Evolutionary conservation across 352 stramenopile genomes (phyloP), one percentile per base, ranked within the genome.

Genomic region (Thalassiosira exigua): DNA sequence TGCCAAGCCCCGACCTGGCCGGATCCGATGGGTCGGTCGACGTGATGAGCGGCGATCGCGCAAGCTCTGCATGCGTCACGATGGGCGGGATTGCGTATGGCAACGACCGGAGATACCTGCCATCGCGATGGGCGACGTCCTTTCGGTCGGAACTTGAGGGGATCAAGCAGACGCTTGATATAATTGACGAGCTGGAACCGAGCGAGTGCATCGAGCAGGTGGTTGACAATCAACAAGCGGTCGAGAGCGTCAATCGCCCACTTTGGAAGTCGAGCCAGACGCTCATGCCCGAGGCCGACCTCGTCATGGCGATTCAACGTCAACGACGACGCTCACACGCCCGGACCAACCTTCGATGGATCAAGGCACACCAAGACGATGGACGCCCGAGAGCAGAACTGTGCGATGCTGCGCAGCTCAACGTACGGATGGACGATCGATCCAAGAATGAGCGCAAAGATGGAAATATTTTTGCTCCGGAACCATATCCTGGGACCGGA

Each of bases 351-450:
- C 4, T 70, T 4, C 2, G 1, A 19, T 59, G 46, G 42, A 21
- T 70, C 21, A 46, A 59, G 17, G 42, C 1, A 4, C 61, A 70
- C 26, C 44, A 70, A 19, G 61, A 70, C n/a, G 58, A 67, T 21
- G 26, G 53, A 21, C 2, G 2, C 17, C 1, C 5, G 1, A 21
- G 24, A 19, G 19, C 32, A 2, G 5, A 50, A 24, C 33, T 66
- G 3, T 11, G 17, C 27, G 57, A 52, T 21, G 17, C 21, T 2
- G 57, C 57, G 7, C 36, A 46, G 36, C 36, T 46, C 36, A 46
- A 46, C 36, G 17, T 17, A 9, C 7, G 17, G 36, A 46, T 46
- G 36, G 36, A 46, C 36, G 36, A 46, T 9, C 17, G 7, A 17
- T 9, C 36, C 36, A 46, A 11, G 14, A 29, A 50, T 5, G 19